A percentile compares a stretch with the other conserved stretches of the same genome.
Conservation (phyloP, 495 filamentous ascomycete species). For the Monascus purpureus region DNA sequence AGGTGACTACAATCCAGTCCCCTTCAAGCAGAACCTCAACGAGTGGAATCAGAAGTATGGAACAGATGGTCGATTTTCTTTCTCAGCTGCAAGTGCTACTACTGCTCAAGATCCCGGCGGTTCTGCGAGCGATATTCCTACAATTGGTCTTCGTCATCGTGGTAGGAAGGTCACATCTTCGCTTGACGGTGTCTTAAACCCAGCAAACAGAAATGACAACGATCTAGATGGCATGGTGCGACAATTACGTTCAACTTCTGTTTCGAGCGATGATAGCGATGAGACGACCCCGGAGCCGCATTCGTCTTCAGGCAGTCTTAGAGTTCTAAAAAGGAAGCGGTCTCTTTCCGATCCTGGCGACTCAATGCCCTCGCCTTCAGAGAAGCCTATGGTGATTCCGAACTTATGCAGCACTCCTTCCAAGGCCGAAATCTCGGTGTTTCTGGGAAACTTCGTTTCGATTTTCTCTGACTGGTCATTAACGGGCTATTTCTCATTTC, state of each 20-base stretch:
- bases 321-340: conserved; percentile 28
- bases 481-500: conserved; percentile 27
- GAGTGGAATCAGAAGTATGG: conserved; percentile 39
- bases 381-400: conserved; percentile 9
- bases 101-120: conserved; percentile 2
- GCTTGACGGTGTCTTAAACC: conserved; percentile 1
- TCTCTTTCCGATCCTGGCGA: conserved; percentile 21
- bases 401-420: conserved; percentile 9
- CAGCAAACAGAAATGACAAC: conserved; percentile 3
- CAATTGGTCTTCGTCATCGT: conserved; percentile 24
- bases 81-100: conserved; percentile 11
- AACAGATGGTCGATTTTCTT: conserved; percentile 35
- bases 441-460: conserved; percentile 31
- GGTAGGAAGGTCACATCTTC: conserved; percentile 3
- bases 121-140: conserved; percentile 20
- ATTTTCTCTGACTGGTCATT: conserved; percentile 33
- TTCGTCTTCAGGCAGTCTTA: conserved; percentile 7
- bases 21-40: conserved; percentile 30
- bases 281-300: conserved; percentile 12
- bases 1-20: conserved; percentile 34
- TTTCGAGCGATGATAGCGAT: conserved; percentile 20
- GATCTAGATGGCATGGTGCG: conserved; percentile 1
- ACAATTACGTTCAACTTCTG: conserved; percentile 8
- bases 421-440: conserved; percentile 21
- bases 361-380: conserved; percentile 17